Base-by-base conservation (phyloP, 2,329 filamentous ascomycete species). In the Arachnomyces sp. region DNA sequence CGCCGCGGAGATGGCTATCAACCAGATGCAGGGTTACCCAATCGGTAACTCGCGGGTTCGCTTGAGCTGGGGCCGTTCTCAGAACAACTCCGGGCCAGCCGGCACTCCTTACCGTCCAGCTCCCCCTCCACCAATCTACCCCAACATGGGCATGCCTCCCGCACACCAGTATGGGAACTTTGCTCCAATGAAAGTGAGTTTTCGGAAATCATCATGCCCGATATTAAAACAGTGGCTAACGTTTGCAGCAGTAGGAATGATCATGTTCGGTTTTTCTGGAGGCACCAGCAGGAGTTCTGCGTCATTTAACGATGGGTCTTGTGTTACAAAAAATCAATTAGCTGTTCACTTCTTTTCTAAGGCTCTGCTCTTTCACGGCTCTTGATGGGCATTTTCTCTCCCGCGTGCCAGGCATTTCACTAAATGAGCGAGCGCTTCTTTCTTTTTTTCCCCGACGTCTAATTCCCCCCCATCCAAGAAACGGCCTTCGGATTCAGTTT, bases 11-110 rank as follows among this genome's bases (percentile, higher is more conserved):
- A 98, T 98, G 92, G 92, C 92, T 53, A 98, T 98, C 77, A 98
- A 98, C 71, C 92, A 98, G 70, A 98, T 98, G 92, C 92, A 98
- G 70, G 92, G 92, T 46, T 98, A 98, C 64, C 92, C 92, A 16
- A 98, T 98, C 57, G 92, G 92, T 41, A 98, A 98, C 75, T 96
- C 90, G 34, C 88, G 92, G 51, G 92, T 98, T 44, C 88, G 92
- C 57, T 77, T 98, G 52, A 94, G 87, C 63, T 98, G 92, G 92
- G 92, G 92, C 49, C 85, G 92, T 49, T 93, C 85, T 40, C 92
- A 98, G 75, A 98, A 96, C 79, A 98, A 98, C 75, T 96, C 90
- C 47, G 92, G 92, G 43, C 81, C 81, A 39, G 92, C 94, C 45
- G 92, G 92, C 51, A 96, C 92, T 52, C 92, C 92, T 43, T 96